Evolutionary conservation across 2,329 filamentous ascomycete genomes (phyloP), one percentile per base, ranked within the genome.

Genomic region (Colletotrichum spinosum): DNA sequence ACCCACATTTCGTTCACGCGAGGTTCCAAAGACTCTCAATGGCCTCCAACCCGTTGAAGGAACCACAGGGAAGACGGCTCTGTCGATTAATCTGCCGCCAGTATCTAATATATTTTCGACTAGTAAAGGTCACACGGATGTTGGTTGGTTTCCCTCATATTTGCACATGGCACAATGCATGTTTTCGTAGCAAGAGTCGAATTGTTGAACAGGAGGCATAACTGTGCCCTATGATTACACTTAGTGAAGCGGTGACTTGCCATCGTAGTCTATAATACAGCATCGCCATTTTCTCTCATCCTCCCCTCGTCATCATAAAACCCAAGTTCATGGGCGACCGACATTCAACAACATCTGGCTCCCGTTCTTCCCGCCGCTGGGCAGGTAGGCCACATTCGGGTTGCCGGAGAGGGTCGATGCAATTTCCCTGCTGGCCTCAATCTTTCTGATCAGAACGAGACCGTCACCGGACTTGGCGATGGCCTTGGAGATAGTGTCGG

Each of bases 391-490:
- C 58, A 99, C 94, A 73, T 99, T 98, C 67, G 96, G 94, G 82
- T 99, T 99, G 65, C 83, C 83, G 17, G 95, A 89, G 75, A 99
- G 81, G 70, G 94, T 95, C 80, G 94, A 88, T 9, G 96, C 96
- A 80, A 99, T 97, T 74, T 99, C 97, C 79, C 91, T 93, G 77
- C 93, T 94, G 12, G 96, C 97, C 84, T 99, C 96, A 75, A 99
- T 97, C 84, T 95, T 91, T 84, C 96, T 86, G 79, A 99, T 98
- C 88, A 96, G 90, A 71, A 99, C 92, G 73, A 99, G 84, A 48
- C 96, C 96, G 79, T 97, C 95, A 70, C 96, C 96, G 64, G 89
- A 88, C 89, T 97, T 97, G 71, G 93, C 90, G 72, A 99, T 94
- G 17, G 95, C 95, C 83, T 91, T 96, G 81, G 89, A 91, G 78